Evolutionary conservation across 2,329 filamentous ascomycete genomes (phyloP), one percentile per base, ranked within the genome.

Genomic region (Byssoonygena ceratinophila): DNA sequence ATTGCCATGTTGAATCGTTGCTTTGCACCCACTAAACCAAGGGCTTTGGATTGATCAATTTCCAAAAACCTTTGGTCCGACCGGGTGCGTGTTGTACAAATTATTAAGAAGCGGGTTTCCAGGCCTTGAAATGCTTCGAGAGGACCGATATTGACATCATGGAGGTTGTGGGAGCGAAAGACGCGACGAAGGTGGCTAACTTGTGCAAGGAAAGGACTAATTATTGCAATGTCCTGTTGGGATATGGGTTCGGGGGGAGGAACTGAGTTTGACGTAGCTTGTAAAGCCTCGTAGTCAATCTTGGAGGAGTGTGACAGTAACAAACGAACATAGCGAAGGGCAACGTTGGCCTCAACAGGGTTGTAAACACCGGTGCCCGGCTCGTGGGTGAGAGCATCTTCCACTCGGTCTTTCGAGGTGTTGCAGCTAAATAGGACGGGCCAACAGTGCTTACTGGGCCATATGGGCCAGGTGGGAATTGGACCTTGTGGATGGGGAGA

Each of bases 51-150:
- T 46, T 59, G 55, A 47, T 61, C 59, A 14, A 57, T 57, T 14
- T 56, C 50, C 3, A 61, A 52, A 37, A 59, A 61, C 12, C 53
- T 52, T n/a, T 29, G 53, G 11, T 54, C 55, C 2, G 55, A 31
- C 4, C 60, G 54, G 4, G 60, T 61, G 22, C 71, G 58, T 37
- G 71, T 74, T 1, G 71, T 74, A 54, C 71, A 74, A 5, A 74
- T 58, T 44, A 74, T 70, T 12, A 74, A 66, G 27, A 72, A 66
- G 9, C 69, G 62, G 40, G 64, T 68, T 57, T 74, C 72, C 4
- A 73, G 61, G 0, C 72, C 72, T 54, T 74, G 72, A 46, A 73
- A 74, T 18, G 70, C 71, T 53, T 74, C 72, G 31, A 73, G 59
- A 1, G 72, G 72, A 1, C 72, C 72, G 40, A 74, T 70, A 47